These are phyloP conservation scores for Stachybotrys chartarum DNA, from an alignment of 2,329 filamentous ascomycete species.

Conservation along the genomic window DNA sequence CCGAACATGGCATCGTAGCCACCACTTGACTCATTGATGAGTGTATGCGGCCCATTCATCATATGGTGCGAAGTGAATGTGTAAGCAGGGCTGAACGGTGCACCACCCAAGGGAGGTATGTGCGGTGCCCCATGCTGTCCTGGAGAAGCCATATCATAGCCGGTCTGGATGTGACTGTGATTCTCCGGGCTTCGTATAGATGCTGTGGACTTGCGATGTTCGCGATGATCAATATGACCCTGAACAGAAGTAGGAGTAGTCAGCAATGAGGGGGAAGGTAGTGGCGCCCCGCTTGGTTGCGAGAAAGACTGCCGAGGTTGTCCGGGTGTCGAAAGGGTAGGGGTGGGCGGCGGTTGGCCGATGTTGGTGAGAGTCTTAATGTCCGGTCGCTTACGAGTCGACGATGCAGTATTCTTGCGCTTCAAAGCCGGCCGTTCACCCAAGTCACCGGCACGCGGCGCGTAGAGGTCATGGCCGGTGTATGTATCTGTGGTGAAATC, in stretches of 20 bases:
- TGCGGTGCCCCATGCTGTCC: slow-evolving; percentile 15
- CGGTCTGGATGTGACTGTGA: slow-evolving; percentile 21
- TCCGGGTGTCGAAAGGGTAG: slow-evolving; percentile 20
- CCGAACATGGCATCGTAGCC: slow-evolving; percentile 55
- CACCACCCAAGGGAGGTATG: slow-evolving; percentile 20
- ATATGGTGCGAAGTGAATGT: slow-evolving; percentile 26
- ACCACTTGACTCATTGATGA: slow-evolving; percentile 23
- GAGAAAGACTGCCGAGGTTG: slow-evolving; percentile 31
- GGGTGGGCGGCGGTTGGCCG: slow-evolving; percentile 8
- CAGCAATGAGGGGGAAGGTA: slow-evolving; percentile 31
- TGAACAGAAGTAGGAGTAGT: slow-evolving; percentile 29
- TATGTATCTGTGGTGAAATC: slow-evolving; percentile 54
- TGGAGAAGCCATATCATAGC: slow-evolving; percentile 22
- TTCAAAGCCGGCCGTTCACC: slow-evolving; percentile 35
- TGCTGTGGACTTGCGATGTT: slow-evolving; percentile 19
- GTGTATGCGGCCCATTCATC: slow-evolving; percentile 15
- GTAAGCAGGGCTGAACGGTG: slow-evolving; percentile 35
- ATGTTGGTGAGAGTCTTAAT: slow-evolving; percentile 24
- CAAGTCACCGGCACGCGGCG: slow-evolving; percentile 25
- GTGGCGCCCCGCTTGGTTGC: slow-evolving; percentile 21
- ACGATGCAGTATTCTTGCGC: slow-evolving; percentile 37
- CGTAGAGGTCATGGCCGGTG: slow-evolving; percentile 39
- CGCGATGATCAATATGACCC: slow-evolving; percentile 24
- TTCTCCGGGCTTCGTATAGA: slow-evolving; percentile 19
- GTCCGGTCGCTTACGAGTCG: slow-evolving; percentile 31